Evolutionary conservation across 208 protist species (phyloP).

Genomic region (Kentomonas sorsogonicus): DNA sequence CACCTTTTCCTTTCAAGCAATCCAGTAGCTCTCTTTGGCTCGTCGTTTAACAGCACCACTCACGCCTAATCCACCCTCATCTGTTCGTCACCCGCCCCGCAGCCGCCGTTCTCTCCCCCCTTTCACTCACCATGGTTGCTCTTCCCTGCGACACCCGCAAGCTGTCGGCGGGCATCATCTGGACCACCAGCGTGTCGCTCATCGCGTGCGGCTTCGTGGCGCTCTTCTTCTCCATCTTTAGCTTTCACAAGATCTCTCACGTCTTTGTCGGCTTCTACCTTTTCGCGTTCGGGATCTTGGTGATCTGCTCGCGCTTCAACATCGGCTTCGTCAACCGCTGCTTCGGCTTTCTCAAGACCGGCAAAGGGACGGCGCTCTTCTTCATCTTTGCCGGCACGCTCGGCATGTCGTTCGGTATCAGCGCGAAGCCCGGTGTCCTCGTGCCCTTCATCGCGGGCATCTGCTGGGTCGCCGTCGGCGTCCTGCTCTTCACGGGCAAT

Average conservation of each 20-base stretch:
- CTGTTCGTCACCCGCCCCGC: too few relatives aligned
- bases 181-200: slow-evolving; percentile 25
- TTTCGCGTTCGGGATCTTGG: slow-evolving; percentile 31
- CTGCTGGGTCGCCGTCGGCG: slow-evolving; percentile 22
- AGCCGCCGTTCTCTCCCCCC: too few relatives aligned
- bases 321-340: slow-evolving; percentile 17
- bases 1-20: too few relatives aligned
- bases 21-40: too few relatives aligned
- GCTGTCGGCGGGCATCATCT: slow-evolving; percentile 22
- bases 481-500: slow-evolving; percentile 17
- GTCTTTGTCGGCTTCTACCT: slow-evolving; percentile 34
- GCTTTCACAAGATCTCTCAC: slow-evolving; percentile 15
- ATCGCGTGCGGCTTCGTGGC: slow-evolving; percentile 27
- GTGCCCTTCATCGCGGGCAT: slow-evolving; percentile 45
- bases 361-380: slow-evolving; percentile 27
- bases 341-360: slow-evolving; percentile 33
- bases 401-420: slow-evolving; percentile 38
- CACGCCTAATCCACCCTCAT: too few relatives aligned
- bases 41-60: too few relatives aligned
- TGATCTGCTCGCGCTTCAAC: slow-evolving; percentile 20
- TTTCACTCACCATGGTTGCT: too few relatives aligned
- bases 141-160: too few relatives aligned
- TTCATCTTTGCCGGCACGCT: slow-evolving; percentile 52
- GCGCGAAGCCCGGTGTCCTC: slow-evolving; percentile 15
- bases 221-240: slow-evolving; percentile 27